Percentiles rank a stretch among this genome's conserved stretches.
Evolutionary conservation across 208 protist species (phyloP).

Genomic region (Leishmania major): DNA sequence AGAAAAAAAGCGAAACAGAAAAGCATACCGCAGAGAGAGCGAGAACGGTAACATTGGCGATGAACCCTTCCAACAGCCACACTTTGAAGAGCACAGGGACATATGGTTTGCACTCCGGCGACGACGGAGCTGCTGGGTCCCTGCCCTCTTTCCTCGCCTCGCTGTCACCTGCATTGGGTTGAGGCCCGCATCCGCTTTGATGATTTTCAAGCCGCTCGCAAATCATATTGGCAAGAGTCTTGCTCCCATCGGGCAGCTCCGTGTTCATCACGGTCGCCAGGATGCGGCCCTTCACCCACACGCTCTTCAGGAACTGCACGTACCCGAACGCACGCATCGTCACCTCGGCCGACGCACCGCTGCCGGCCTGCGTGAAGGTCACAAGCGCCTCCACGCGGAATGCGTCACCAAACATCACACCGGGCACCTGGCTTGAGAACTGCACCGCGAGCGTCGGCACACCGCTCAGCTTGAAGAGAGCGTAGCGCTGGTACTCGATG

Average conservation of each 20-base stretch:
- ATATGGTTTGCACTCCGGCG: neutral
- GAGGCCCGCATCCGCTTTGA: neutral
- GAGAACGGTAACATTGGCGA: conserved; percentile 5
- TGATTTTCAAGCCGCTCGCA: conserved; percentile 18
- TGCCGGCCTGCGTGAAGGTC: conserved; percentile 46
- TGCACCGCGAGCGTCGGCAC: conserved; percentile 59
- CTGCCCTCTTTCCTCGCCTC: neutral
- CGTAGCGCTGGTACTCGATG: conserved; percentile 69
- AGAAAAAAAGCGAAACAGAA: conserved; percentile 6
- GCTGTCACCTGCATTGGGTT: neutral
- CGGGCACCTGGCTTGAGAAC: conserved; percentile 59
- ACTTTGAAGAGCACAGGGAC: neutral
- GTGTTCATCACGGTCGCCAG: conserved; percentile 34
- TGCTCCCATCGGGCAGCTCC: conserved; percentile 46
- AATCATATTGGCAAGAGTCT: conserved; percentile 37
- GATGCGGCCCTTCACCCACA: conserved; percentile 54
- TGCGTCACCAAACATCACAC: conserved; percentile 63
- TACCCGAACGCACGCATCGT: conserved; percentile 36
- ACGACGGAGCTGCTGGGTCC: neutral
- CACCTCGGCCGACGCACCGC: conserved; percentile 27
- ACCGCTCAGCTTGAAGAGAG: conserved; percentile 54
- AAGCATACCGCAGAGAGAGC: conserved; percentile 1
- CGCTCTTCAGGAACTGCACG: conserved; percentile 62
- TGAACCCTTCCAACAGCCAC: neutral
- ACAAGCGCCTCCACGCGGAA: conserved; percentile 60